Evolutionary conservation across 2,329 filamentous ascomycete species (phyloP).

Genomic region (Lecanicillium sp.): DNA sequence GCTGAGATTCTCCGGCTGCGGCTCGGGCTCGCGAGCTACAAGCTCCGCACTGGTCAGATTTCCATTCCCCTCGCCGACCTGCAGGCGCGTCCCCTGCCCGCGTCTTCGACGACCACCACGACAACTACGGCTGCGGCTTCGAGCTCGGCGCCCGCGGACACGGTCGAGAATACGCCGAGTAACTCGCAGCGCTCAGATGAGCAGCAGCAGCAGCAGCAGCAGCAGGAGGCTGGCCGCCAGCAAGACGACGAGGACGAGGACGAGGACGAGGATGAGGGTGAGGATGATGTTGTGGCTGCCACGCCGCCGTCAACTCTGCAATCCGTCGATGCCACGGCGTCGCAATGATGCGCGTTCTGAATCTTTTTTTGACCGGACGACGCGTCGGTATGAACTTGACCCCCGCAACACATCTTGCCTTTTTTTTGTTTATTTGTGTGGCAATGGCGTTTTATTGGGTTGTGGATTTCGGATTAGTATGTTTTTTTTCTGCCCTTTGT

Average conservation of each 20-base stretch:
- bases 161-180: conserved; percentile 14
- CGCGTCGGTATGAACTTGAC: too few species aligned
- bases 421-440: too few species aligned
- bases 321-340: background rate
- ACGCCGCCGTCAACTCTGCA: conserved; percentile 23
- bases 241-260: too few species aligned
- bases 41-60: conserved; percentile 67
- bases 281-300: conserved; percentile 36
- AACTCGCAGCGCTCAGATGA: conserved; percentile 10
- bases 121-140: background rate
- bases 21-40: conserved; percentile 68
- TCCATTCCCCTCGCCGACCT: conserved; percentile 58
- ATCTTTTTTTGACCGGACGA: too few species aligned
- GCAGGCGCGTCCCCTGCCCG: conserved; percentile 31
- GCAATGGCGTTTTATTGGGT: too few species aligned
- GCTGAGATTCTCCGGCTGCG: conserved; percentile 61
- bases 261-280: conserved; percentile 20
- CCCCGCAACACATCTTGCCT: too few species aligned
- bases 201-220: conserved; percentile 1
- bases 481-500: too few species aligned
- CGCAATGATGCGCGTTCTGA: too few species aligned
- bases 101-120: conserved; percentile 7
- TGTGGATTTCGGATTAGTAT: too few species aligned
- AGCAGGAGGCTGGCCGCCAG: too few species aligned
- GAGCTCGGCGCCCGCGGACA: conserved; percentile 17